A percentile compares a stretch with the other conserved stretches of the same genome.
phyloP scores from a whole-genome alignment of 441 rosid species.

The Isatis lusitanica region DNA sequence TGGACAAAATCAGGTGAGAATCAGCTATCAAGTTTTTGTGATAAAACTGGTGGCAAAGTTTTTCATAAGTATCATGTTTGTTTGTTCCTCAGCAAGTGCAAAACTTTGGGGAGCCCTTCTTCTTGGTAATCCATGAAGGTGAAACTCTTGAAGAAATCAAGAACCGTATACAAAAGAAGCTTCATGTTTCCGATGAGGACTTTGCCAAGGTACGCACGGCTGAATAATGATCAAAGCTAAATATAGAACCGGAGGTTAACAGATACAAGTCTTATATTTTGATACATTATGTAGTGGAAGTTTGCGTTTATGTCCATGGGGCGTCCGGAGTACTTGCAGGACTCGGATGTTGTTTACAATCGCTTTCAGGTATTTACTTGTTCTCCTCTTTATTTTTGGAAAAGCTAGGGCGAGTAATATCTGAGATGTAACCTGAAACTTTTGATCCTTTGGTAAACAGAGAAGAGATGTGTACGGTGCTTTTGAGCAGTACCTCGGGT shows the following conservation, averaged over 20 bases:
- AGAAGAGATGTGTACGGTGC: conserved; percentile 70
- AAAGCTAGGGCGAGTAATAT: neutral
- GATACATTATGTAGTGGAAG: conserved; percentile 51
- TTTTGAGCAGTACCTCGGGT: conserved; percentile 73
- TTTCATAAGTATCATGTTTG: conserved; percentile 11
- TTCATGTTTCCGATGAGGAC: conserved; percentile 69
- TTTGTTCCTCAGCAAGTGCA: conserved; percentile 49
- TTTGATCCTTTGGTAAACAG: conserved; percentile 28
- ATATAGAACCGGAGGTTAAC: neutral
- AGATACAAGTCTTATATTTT: neutral
- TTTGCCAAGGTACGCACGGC: conserved; percentile 53
- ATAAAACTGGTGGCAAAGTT: neutral
- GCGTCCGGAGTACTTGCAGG: conserved; percentile 69
- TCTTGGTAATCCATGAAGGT: conserved; percentile 63
- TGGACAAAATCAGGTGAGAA: conserved; percentile 64
- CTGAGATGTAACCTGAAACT: neutral
- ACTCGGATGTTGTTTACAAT: conserved; percentile 55
- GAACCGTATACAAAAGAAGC: conserved; percentile 62
- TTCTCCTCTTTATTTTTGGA: neutral
- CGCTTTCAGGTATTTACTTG: conserved; percentile 58
- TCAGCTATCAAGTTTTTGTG: neutral
- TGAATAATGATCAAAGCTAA: neutral
- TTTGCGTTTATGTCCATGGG: conserved; percentile 66
- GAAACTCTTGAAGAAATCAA: conserved; percentile 64
- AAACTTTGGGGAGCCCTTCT: conserved; percentile 78